phyloP scores from a whole-genome alignment of 2,329 filamentous ascomycete genomes.

The Saccharata proteae region DNA sequence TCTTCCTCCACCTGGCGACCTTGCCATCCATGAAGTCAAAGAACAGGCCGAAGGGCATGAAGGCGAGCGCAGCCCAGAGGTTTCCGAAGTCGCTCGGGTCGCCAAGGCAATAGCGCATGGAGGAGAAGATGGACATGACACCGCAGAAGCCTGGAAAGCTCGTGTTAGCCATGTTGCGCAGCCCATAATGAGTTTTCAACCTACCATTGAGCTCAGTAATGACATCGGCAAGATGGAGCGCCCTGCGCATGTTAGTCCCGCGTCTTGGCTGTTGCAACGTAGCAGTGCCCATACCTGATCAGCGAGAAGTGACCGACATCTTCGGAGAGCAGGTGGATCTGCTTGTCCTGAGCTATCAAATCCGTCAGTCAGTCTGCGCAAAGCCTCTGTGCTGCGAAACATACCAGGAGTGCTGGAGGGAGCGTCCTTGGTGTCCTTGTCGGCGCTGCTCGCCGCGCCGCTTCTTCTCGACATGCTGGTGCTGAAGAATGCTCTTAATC shows the following conservation, averaged over 20 bases:
- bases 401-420: constrained; percentile 24
- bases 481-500: too few relatives aligned
- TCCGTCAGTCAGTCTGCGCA: constrained; percentile 8
- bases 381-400: constrained; percentile 1
- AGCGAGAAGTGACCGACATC: constrained; percentile 60
- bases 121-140: constrained; percentile 91
- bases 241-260: constrained; percentile 17
- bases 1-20: constrained; percentile 90
- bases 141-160: constrained; percentile 58
- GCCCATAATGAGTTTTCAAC: not conserved
- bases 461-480: constrained; percentile 51
- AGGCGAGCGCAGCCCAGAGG: constrained; percentile 69
- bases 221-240: constrained; percentile 67
- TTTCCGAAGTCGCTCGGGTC: constrained; percentile 49
- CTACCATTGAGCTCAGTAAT: constrained; percentile 70
- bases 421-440: constrained; percentile 33
- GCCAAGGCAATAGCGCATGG: constrained; percentile 80
- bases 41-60: constrained; percentile 88
- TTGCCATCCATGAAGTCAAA: constrained; percentile 98
- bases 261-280: constrained; percentile 1
- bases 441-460: constrained; percentile 37
- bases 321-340: constrained; percentile 58
- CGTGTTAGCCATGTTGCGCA: constrained; percentile 1
- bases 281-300: constrained; percentile 24
- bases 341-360: constrained; percentile 54